Conservation (phyloP, 305 asterid genomes). For the Stenogyne calaminthoides region DNA sequence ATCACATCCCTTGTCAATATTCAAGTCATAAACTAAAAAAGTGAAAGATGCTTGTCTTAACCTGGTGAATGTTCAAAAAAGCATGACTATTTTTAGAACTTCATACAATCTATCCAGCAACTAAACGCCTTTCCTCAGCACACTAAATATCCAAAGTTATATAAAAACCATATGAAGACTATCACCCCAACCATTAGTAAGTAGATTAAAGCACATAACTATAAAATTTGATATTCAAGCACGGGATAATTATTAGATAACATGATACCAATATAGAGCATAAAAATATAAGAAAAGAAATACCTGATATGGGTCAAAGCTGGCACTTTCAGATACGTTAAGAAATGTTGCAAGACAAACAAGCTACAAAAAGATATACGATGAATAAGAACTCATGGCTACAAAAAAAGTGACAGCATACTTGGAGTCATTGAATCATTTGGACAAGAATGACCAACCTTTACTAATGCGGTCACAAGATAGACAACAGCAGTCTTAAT, state of each 20-base stretch:
- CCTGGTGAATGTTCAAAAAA: background rate
- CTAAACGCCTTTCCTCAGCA: background rate
- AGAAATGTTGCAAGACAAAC: conserved; percentile 98
- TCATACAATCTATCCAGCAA: conserved; percentile 15
- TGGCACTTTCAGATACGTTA: conserved; percentile 91
- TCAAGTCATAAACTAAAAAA: background rate
- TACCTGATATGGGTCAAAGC: conserved; percentile 96
- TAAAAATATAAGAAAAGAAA: background rate
- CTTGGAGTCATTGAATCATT: conserved; percentile 2
- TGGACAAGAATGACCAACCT: conserved; percentile 50
- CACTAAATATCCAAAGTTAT: background rate
- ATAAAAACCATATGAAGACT: background rate
- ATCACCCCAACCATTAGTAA: background rate
- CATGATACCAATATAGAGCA: background rate
- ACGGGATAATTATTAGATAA: background rate
- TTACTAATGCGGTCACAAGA: conserved; percentile 78
- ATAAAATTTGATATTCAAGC: background rate
- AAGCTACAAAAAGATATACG: conserved; percentile 54
- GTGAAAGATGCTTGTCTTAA: background rate
- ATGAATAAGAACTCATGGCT: background rate
- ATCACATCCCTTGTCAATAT: background rate
- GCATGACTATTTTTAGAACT: background rate
- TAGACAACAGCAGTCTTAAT: conserved; percentile 82
- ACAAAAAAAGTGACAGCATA: background rate
- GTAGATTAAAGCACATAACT: conserved; percentile 1